Evolutionary conservation across 495 filamentous ascomycete species (phyloP).

Genomic region (Neurospora sp.): DNA sequence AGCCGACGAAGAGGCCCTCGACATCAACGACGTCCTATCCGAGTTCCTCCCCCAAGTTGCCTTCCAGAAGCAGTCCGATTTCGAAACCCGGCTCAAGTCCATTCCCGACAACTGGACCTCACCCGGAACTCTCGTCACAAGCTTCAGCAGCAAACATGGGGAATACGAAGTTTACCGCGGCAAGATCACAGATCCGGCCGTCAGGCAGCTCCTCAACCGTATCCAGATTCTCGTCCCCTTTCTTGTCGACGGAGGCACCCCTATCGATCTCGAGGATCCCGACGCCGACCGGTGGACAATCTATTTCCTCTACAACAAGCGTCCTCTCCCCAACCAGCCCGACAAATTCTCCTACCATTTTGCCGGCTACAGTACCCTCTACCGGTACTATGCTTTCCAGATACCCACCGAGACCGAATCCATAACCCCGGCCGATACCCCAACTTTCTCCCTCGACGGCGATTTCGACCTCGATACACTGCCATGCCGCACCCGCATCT

Average conservation of each 20-base stretch:
- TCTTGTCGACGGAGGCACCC: conserved; percentile 83
- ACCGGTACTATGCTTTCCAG: conserved; percentile 63
- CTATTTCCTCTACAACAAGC: conserved; percentile 70
- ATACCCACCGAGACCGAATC: background rate
- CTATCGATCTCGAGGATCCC: conserved; percentile 60
- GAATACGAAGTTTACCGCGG: conserved; percentile 46
- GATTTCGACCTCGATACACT: conserved; percentile 28
- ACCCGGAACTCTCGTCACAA: conserved; percentile 38
- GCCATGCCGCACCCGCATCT: conserved; percentile 70
- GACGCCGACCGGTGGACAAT: conserved; percentile 78
- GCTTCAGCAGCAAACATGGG: conserved; percentile 24
- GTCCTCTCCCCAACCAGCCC: conserved; percentile 31
- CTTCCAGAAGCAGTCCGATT: conserved; percentile 50
- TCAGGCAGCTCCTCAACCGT: conserved; percentile 59
- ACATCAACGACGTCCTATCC: conserved; percentile 55
- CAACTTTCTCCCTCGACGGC: conserved; percentile 8
- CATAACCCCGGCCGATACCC: conserved; percentile 10
- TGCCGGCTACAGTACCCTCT: conserved; percentile 79
- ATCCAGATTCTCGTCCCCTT: conserved; percentile 76
- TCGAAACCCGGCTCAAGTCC: conserved; percentile 46
- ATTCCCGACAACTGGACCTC: conserved; percentile 49
- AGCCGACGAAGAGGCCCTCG: conserved; percentile 57
- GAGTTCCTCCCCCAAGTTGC: conserved; percentile 60
- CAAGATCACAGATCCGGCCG: conserved; percentile 39
- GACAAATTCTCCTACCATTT: conserved; percentile 55